Conservation (phyloP, 495 filamentous ascomycete genomes). For the Lepraria neglecta region DNA sequence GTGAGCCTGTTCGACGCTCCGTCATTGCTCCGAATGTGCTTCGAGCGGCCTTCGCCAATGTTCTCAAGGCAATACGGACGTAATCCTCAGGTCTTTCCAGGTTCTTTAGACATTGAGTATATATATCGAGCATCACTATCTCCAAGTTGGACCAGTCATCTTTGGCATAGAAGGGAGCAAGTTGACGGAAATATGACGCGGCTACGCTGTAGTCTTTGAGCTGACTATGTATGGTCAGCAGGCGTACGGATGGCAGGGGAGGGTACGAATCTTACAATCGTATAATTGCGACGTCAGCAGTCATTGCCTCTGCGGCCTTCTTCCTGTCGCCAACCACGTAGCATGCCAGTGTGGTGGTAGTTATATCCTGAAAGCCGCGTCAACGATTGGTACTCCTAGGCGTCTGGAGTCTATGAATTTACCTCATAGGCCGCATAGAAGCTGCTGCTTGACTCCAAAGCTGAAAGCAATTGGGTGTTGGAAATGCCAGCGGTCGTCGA, state of each 20-base stretch:
- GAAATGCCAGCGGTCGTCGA: constrained; percentile 40
- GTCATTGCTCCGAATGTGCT: constrained; percentile 31
- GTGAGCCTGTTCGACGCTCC: constrained; percentile 7
- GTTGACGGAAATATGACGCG: constrained; percentile 70
- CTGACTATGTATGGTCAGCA: constrained; percentile 35
- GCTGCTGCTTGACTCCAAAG: constrained; percentile 42
- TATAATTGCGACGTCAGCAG: constrained; percentile 80
- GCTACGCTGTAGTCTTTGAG: constrained; percentile 66
- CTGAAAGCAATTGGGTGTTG: constrained; percentile 45
- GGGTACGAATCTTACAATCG: constrained; percentile 53
- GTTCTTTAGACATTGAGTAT: constrained; percentile 74
- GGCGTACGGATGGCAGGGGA: not conserved
- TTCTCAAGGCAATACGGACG: constrained; percentile 62
- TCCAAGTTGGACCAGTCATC: constrained; percentile 76
- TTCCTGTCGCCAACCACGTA: constrained; percentile 67
- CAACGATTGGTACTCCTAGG: not conserved
- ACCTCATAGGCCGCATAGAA: constrained; percentile 36
- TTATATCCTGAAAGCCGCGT: constrained; percentile 31
- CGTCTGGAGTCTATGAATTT: not conserved
- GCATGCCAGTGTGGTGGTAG: constrained; percentile 42
- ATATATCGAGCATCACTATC: constrained; percentile 75
- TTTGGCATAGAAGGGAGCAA: constrained; percentile 75
- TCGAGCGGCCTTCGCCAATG: constrained; percentile 64
- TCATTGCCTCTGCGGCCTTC: constrained; percentile 66
- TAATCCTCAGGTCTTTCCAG: constrained; percentile 74